phyloP scores from a whole-genome alignment of 176 grass and related monocot species.

The Luzula sylvatica region DNA sequence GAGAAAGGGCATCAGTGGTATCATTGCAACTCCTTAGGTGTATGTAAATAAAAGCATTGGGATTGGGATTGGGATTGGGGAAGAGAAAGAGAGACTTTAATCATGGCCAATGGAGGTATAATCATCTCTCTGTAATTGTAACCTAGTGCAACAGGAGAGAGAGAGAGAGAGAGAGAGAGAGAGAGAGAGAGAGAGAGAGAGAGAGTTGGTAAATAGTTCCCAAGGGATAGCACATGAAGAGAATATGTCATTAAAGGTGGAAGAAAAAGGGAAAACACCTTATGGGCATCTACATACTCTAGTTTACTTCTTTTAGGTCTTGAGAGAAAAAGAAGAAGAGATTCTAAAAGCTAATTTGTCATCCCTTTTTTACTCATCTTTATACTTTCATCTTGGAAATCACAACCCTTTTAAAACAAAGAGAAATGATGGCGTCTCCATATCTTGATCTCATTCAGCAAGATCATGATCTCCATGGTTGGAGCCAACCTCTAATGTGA shows the following conservation, averaged over 20 bases:
- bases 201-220: too few relatives aligned
- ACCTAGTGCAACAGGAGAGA: slow-evolving; percentile 11
- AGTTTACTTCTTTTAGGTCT: slow-evolving; percentile 19
- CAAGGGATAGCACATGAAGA: too few relatives aligned
- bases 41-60: slow-evolving; percentile 20
- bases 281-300: slow-evolving; percentile 23
- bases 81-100: slow-evolving; percentile 12
- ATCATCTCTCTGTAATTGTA: slow-evolving; percentile 39
- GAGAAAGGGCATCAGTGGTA: slow-evolving; percentile 9
- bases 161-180: slow-evolving; percentile 13
- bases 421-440: slow-evolving; percentile 31
- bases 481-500: slow-evolving; percentile 34
- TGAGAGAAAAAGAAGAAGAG: slow-evolving; percentile 2
- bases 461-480: slow-evolving; percentile 27
- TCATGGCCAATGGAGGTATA: slow-evolving; percentile 1
- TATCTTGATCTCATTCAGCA: slow-evolving; percentile 28
- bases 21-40: slow-evolving; percentile 24
- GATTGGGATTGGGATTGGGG: slow-evolving; percentile 28
- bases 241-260: slow-evolving; percentile 8
- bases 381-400: slow-evolving; percentile 27
- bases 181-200: slow-evolving; percentile 17
- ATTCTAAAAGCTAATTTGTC: slow-evolving; percentile 10
- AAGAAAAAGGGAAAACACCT: slow-evolving; percentile 16
- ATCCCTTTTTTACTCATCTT: neutral
- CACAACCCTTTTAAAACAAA: slow-evolving; percentile 7